phyloP scores from a whole-genome alignment of 306 rosid species.

The Prinsepia uniflora region DNA sequence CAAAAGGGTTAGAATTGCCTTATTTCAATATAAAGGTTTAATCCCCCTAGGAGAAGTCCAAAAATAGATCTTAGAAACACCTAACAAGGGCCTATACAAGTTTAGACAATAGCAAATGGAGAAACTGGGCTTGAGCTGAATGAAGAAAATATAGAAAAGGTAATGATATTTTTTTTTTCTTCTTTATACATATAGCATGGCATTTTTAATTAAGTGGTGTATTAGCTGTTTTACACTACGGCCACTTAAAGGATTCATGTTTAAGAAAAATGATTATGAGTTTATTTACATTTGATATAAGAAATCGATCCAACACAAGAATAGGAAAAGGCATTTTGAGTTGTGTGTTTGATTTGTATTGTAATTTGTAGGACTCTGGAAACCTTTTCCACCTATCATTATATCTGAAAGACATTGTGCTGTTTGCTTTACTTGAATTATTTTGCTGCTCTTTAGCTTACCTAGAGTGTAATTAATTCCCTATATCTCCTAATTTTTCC shows the following conservation, averaged over 20 bases:
- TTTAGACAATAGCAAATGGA: constrained; percentile 70
- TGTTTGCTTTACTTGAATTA: not conserved
- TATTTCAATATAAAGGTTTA: no score
- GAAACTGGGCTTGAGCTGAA: constrained; percentile 89
- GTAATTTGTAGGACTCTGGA: not conserved
- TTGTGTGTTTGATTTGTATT: not conserved
- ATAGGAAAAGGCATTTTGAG: not conserved
- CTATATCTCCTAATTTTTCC: not conserved
- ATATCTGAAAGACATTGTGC: not conserved
- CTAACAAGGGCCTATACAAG: no score
- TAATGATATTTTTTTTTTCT: constrained; percentile 18
- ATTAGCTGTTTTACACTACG: not conserved
- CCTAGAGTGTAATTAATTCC: not conserved
- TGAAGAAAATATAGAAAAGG: constrained; percentile 86
- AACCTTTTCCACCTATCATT: not conserved
- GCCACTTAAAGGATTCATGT: not conserved
- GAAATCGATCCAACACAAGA: not conserved
- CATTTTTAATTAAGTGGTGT: constrained; percentile 1
- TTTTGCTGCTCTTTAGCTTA: not conserved
- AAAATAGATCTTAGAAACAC: no score
- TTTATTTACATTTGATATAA: not conserved
- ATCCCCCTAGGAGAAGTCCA: no score
- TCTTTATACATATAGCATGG: not conserved
- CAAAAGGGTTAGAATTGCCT: no score
- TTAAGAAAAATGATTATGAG: not conserved